These are phyloP conservation scores for Termitomyces bulborhizus DNA, from an alignment of 768 basidiomycete species.

Conservation along the genomic window DNA sequence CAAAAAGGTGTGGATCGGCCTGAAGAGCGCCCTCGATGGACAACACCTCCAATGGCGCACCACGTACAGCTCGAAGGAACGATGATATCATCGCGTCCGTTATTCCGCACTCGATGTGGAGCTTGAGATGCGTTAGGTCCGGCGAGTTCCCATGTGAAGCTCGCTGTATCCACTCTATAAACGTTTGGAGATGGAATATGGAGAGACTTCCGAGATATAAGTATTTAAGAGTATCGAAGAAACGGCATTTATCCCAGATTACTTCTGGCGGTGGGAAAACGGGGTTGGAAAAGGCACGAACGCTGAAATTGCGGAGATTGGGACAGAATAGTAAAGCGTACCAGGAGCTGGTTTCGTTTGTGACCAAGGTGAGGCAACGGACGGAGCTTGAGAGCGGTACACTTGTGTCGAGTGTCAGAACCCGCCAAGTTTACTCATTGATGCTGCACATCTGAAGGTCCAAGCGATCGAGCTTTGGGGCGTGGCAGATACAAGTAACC, in stretches of 20 bases:
- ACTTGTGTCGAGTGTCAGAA: neutral
- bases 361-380: neutral
- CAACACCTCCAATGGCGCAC: neutral
- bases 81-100: neutral
- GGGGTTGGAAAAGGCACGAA: neutral
- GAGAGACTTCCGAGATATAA: neutral
- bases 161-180: neutral
- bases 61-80: neutral
- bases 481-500: neutral
- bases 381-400: neutral
- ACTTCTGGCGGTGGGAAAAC: neutral
- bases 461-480: neutral
- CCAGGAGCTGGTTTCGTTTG: neutral
- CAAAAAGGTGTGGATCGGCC: neutral
- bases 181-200: neutral
- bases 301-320: neutral
- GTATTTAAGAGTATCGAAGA: neutral
- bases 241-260: constrained; percentile 1
- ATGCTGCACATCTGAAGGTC: neutral
- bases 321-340: neutral
- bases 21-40: neutral
- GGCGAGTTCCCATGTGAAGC: no score
- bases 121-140: neutral
- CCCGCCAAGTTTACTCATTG: neutral
- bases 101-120: neutral